Evolutionary conservation across 257 asterid genomes (phyloP).

Genomic region (Eucommia ulmoides): DNA sequence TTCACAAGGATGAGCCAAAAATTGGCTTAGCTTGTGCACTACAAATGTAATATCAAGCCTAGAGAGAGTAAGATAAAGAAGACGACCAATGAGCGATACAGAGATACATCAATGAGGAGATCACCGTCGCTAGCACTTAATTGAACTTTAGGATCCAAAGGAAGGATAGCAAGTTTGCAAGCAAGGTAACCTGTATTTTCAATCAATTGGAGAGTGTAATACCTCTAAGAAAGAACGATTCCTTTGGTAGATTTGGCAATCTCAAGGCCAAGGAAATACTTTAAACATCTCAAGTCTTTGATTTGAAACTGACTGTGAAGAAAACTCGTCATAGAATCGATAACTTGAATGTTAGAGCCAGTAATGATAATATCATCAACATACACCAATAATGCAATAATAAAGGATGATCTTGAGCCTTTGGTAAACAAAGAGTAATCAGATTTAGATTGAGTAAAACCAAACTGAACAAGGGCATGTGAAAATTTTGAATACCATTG

Average conservation of each 20-base stretch:
- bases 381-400: neutral
- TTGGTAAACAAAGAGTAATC: neutral
- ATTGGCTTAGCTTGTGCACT: neutral
- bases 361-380: neutral
- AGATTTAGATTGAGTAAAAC: neutral
- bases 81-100: neutral
- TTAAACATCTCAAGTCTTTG: neutral
- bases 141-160: neutral
- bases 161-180: neutral
- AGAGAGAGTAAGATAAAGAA: neutral
- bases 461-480: neutral
- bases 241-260: neutral
- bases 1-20: neutral
- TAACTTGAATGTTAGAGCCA: neutral
- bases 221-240: neutral
- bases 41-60: neutral
- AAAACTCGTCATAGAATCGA: neutral
- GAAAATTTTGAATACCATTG: neutral
- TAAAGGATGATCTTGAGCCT: neutral
- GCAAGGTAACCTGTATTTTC: neutral
- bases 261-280: neutral
- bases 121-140: neutral
- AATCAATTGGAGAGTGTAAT: neutral
- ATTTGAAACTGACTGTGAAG: neutral
- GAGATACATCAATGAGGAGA: neutral